Evolutionary conservation across 805 yeast genomes (phyloP), one percentile per base, ranked within the genome.

Genomic region (Starmerella stigmatis): DNA sequence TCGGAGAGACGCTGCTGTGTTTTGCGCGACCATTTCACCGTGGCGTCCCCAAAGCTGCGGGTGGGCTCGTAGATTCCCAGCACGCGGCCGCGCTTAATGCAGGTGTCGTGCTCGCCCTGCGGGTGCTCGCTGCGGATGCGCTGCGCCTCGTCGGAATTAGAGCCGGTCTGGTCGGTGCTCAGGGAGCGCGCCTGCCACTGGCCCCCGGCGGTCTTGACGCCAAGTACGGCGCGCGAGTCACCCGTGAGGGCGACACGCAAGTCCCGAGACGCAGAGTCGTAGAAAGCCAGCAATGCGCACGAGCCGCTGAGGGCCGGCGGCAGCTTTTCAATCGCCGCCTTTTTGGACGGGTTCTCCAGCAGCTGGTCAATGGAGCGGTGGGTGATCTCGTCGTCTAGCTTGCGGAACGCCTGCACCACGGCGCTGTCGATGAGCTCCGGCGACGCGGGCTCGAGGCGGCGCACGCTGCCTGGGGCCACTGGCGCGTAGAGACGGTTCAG

Each of bases 251-350:
- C 97, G 28, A 92, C 94, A 53, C 85, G 79, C 55, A 92, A 71
- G 25, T 72, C 64, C 44, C 76, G 72, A 20, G 85, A 69, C 43
- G 74, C 72, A 0, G 94, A 76, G 63, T 92, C 96, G 64, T 81
- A 92, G 56, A 85, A 79, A 3, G 94, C 77, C 47, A 92, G 69
- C 51, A 92, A 70, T 0, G 94, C 96, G 67, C 98, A 92, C 1
- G 96, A 81, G 0, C 98, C 98, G 2, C 94, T 81, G 33, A 94
- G 71, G 2, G 97, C 98, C 4, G 98, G 96, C 74, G 89, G 79
- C 55, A 83, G 70, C 49, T 78, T 63, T 59, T 79, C 85, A 1
- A 88, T 77, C 23, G 85, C 79, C 41, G 71, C 71, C 49, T 71
- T 69, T 56, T 76, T 75, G 45, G 74, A 70, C 49, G 86, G 85